phyloP scores from a whole-genome alignment of 2,329 filamentous ascomycete species.

The Alternaria panax region DNA sequence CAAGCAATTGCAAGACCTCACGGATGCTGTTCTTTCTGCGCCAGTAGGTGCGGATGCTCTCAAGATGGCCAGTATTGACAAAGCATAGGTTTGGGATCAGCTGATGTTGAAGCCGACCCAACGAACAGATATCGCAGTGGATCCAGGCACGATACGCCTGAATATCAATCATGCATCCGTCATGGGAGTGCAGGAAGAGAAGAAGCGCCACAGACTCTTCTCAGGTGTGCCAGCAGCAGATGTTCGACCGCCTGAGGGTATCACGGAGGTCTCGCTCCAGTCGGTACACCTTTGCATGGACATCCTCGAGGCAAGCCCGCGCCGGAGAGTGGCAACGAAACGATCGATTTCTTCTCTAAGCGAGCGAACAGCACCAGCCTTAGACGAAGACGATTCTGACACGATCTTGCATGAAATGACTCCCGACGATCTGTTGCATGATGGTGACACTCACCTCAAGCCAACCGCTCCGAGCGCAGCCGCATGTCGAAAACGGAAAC shows the following conservation, averaged over 20 bases:
- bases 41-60: conserved; percentile 29
- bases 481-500: conserved; percentile 11
- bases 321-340: conserved; percentile 11
- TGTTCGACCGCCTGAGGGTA: conserved; percentile 40
- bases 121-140: background rate
- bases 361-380: background rate
- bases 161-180: conserved; percentile 28
- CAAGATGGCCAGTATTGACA: background rate
- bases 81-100: conserved; percentile 46
- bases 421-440: background rate
- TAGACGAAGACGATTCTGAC: background rate
- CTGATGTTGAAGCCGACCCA: conserved; percentile 38
- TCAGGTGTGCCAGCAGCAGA: conserved; percentile 36
- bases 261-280: conserved; percentile 34
- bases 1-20: conserved; percentile 29
- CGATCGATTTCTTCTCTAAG: conserved; percentile 15
- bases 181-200: conserved; percentile 8
- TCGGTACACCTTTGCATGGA: conserved; percentile 38
- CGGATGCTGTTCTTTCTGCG: conserved; percentile 35
- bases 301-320: conserved; percentile 25
- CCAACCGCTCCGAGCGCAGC: background rate
- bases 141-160: conserved; percentile 25
- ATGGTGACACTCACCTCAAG: background rate
- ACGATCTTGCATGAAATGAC: background rate
- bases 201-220: conserved; percentile 30